Evolutionary conservation across 2,329 filamentous ascomycete species (phyloP), one percentile per base, ranked within the genome.

Genomic region (Monosporascus sp.): DNA sequence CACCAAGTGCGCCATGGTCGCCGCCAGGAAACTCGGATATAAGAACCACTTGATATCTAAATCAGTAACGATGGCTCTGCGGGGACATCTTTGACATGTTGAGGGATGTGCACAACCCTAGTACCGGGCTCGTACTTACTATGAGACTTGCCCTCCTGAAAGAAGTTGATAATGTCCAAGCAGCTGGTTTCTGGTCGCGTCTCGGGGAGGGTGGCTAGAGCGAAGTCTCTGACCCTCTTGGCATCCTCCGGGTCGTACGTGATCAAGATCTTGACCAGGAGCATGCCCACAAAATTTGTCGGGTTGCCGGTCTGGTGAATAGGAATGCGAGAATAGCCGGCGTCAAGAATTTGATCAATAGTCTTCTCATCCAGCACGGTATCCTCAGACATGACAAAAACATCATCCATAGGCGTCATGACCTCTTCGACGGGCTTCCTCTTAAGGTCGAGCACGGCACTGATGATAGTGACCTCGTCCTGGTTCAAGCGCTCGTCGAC

Each of bases 381-480:
- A 65, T 99, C 92, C 50, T 93, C 89, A n/a, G 91, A 91, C 84
- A 99, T 90, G 56, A 89, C 93, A 68, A 96, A 99, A 48, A 97
- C 94, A 67, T 99, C 92, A 46, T 90, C 86, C 89, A 99, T 97
- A 1, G 94, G 94, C 0, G 95, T 99, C 94, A 99, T 99, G 67
- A 99, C 96, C 66, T 85, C 88, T 45, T 90, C 91, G 7, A 99
- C 92, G 0, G 93, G 80, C 75, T 99, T 99, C 61, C 94, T 92
- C 75, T 97, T 99, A 60, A 99, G 78, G 68, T 99, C 94, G 53
- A 99, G 76, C 16, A 97, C 94, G 38, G 94, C 93, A 60, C 90
- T 96, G 71, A 99, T 99, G 69, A 99, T 99, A 55, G 94, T 97
- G 60, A 99, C 94, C 71, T 99, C 94, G 67, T 99, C 94, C 62